Base-by-base conservation (phyloP, 2,329 filamentous ascomycete species). In the Bipolaris victoriae region DNA sequence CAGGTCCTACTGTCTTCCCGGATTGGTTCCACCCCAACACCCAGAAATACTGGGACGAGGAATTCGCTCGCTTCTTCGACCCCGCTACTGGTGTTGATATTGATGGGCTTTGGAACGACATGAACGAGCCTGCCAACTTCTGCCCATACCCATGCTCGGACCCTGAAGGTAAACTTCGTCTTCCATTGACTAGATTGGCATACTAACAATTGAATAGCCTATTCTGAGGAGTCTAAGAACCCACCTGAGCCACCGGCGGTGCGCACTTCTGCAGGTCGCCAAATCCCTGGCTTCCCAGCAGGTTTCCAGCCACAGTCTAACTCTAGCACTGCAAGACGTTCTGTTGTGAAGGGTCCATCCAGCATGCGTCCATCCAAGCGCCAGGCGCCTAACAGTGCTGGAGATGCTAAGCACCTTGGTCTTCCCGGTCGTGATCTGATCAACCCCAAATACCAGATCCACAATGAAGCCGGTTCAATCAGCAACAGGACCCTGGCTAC, bases 11-110 rank as follows among this genome's bases (percentile, higher is more conserved):
- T 0, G 88, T 85, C 3, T 91, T 88, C 72, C 88, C 88, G 0
- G 90, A 94, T 70, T 94, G 90, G 90, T 92, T 92, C 71, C 79
- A 87, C 29, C 81, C 82, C 9, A 84, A 85, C 45, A 84, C 86
- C 1, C 83, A 87, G 48, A 68, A 74, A 0, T 94, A 87, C 72
- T 93, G 90, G 90, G 86, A 86, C 67, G 80, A 80, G 13, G 84
- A 92, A 71, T 90, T 94, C 67, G 72, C 72, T 0, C 72, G 72
- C 1, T 92, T 92, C 80, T 92, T 93, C 75, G 75, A 82, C 55
- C 75, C 83, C 0, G 78, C 86, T 0, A 82, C 77, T 1, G 90
- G 90, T 35, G 81, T 93, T 10, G 86, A 92, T 62, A 90, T 93
- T 49, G 90, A 93, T 61, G 90, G 84, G 0, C 78, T 93, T 0